These are phyloP conservation scores for Xylariaceae sp. DNA, from an alignment of 2,329 filamentous ascomycete genomes.

Conservation along the genomic window DNA sequence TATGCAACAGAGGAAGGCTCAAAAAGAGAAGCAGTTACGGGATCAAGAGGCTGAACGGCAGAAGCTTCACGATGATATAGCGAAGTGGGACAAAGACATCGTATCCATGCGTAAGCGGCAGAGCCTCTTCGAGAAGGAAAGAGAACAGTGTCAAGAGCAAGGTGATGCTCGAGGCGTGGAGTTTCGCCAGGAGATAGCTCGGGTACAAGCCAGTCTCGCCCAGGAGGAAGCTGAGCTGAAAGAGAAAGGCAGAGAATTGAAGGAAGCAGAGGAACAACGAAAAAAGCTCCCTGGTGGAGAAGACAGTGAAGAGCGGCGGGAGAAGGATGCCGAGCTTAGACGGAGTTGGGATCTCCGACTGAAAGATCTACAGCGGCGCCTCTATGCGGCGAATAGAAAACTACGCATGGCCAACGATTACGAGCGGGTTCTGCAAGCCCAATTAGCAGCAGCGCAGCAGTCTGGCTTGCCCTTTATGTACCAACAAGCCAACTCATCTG, in stretches of 20 bases:
- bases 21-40: constrained; percentile 68
- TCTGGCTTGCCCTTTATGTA: constrained; percentile 42
- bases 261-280: constrained; percentile 66
- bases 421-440: constrained; percentile 44
- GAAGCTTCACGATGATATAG: constrained; percentile 66
- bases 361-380: constrained; percentile 48
- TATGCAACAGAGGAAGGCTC: constrained; percentile 71
- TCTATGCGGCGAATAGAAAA: constrained; percentile 46
- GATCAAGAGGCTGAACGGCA: constrained; percentile 65
- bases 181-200: constrained; percentile 52
- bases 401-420: constrained; percentile 46
- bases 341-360: constrained; percentile 54
- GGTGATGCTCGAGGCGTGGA: constrained; percentile 49
- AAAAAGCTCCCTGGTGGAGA: constrained; percentile 60
- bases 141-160: constrained; percentile 46
- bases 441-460: constrained; percentile 43
- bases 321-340: constrained; percentile 48
- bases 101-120: constrained; percentile 56
- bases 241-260: constrained; percentile 66
- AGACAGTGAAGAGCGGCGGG: constrained; percentile 54
- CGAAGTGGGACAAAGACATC: constrained; percentile 63
- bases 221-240: constrained; percentile 69
- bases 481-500: constrained; percentile 42
- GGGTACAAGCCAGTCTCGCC: constrained; percentile 60
- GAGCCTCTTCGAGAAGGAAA: constrained; percentile 52